Base-by-base conservation (phyloP, 441 rosid species). In the Euphorbia schlechtendalii region DNA sequence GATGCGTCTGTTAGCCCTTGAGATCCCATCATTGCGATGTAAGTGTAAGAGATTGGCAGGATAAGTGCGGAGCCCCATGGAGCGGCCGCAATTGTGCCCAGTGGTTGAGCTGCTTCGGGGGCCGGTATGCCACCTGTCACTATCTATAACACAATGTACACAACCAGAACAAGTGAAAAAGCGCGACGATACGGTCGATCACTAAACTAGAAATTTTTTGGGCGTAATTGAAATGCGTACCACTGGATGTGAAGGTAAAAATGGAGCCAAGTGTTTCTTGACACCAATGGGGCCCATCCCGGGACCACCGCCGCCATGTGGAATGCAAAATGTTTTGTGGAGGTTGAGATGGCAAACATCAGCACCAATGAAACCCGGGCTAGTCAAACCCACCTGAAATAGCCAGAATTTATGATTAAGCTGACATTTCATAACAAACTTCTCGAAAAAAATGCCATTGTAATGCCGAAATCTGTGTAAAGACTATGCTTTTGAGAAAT, bases 251-350 rank as follows among this genome's bases (percentile, higher is more conserved):
- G 96, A 90, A 74, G 98, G 97, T 73, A 92, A 75, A 74, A 83
- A 93, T 51, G 97, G 95, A 65, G 99, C 96, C 81, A 93, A 77
- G 68, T 93, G 99, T 65, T 88, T 82, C 88, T 87, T 90, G 70
- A 93, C 99, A 63, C 99, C 96, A 62, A 93, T 88, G 66, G 99
- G 99, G 51, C 99, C 99, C 99, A 93, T 93, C 67, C 99, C 99
- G 52, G 96, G 97, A 74, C 99, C 96, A 61, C 99, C 99, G 62
- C 99, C 96, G 52, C 96, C 97, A 62, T 93, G 97, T 5, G 97
- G 97, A 74, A 93, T 90, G 85, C 99, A 93, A 78, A 90, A 90
- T 56, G 96, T 93, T 67, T 90, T 93, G 75, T 93, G 99, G 76
- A 93, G 96, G 74, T 93, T 93, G 66, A 93, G 92, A 82, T 93